These are phyloP conservation scores for Yarrowia divulgata DNA, from an alignment of 805 yeast genomes.

Conservation along the genomic window DNA sequence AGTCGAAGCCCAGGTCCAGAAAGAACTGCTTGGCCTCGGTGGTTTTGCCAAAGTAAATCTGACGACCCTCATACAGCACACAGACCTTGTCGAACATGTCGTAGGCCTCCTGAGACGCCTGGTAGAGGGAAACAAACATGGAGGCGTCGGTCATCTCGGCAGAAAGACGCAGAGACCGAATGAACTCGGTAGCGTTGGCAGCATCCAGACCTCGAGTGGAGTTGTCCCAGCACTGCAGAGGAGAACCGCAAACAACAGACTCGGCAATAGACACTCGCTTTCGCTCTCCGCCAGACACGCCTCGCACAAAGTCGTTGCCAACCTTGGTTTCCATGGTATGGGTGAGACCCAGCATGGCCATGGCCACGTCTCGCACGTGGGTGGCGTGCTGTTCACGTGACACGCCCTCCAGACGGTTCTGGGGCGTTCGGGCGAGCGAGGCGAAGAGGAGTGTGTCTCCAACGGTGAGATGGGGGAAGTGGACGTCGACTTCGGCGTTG, in stretches of 20 bases:
- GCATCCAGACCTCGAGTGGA: conserved; percentile 24
- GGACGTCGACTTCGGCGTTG: conserved; percentile 27
- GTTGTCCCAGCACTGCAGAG: conserved; percentile 30
- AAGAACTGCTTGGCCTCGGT: conserved; percentile 59
- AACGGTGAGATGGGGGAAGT: conserved; percentile 16
- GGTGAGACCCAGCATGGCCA: conserved; percentile 26
- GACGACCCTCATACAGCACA: conserved; percentile 8
- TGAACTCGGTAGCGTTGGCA: conserved; percentile 25
- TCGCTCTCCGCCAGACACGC: conserved; percentile 18
- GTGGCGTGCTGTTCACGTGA: conserved; percentile 8
- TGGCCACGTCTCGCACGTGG: conserved; percentile 15
- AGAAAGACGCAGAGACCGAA: conserved; percentile 11
- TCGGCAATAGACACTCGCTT: conserved; percentile 18
- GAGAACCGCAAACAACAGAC: conserved; percentile 10
- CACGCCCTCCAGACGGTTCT: conserved; percentile 16
- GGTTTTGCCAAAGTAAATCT: conserved; percentile 60
- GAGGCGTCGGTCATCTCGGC: conserved; percentile 27
- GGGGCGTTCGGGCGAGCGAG: conserved; percentile 2
- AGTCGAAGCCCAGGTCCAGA: conserved; percentile 61
- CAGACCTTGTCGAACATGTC: conserved; percentile 27
- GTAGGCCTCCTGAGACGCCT: conserved; percentile 25
- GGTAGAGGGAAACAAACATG: conserved; percentile 22
- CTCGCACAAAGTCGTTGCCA: conserved; percentile 16
- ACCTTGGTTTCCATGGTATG: conserved; percentile 29
- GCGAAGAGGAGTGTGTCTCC: conserved; percentile 13